Conservation (phyloP, 2,329 filamentous ascomycete genomes). For the Diplodia mutila region DNA sequence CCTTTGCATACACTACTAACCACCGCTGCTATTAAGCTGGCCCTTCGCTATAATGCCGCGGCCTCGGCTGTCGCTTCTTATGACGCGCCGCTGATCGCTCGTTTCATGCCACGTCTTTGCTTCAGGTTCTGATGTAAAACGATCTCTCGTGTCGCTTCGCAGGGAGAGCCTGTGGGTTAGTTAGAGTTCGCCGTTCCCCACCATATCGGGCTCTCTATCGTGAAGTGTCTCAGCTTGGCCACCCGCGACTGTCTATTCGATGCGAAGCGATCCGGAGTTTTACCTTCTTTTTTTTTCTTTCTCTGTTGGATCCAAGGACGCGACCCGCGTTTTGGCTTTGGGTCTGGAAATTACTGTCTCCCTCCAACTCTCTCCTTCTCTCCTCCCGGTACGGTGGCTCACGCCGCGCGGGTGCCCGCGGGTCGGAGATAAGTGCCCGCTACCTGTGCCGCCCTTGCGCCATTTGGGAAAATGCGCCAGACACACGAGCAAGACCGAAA, state of each 20-base stretch:
- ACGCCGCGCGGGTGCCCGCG: slow-evolving; percentile 9
- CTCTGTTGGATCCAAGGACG: no score
- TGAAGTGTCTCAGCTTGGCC: neutral
- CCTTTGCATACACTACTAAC: no score
- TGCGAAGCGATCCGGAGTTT: slow-evolving; percentile 8
- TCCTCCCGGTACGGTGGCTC: neutral
- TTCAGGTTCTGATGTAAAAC: slow-evolving; percentile 8
- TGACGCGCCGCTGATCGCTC: slow-evolving; percentile 11
- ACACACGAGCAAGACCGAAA: neutral
- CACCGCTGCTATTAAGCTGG: neutral
- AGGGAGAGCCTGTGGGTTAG: no score
- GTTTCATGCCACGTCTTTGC: neutral
- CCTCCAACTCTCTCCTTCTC: neutral
- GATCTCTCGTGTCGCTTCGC: neutral
- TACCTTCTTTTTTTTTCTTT: neutral
- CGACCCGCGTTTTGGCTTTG: neutral
- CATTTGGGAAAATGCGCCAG: neutral
- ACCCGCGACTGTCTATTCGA: neutral
- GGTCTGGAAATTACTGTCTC: neutral
- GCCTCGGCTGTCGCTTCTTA: neutral
- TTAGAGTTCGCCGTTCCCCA: neutral
- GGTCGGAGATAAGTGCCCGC: slow-evolving; percentile 6
- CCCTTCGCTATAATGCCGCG: neutral
- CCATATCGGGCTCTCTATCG: neutral
- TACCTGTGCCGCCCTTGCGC: neutral